Evolutionary conservation across 805 yeast species (phyloP), one percentile per base, ranked within the genome.

Genomic region (Martiniozyma abietophila): DNA sequence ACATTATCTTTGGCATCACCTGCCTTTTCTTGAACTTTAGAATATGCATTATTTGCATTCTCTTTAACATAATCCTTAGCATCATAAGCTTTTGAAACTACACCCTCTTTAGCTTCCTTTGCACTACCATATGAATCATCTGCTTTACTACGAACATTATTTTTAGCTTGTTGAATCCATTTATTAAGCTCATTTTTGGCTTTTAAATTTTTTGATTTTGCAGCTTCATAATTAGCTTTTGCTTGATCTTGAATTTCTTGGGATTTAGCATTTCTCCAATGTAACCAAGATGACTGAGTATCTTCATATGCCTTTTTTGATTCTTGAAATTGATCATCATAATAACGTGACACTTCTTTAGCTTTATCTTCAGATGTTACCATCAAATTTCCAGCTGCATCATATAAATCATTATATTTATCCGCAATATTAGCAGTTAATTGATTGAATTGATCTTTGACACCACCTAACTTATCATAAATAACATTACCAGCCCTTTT

Each of bases 251-350:
- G 57, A 11, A 36, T 44, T 25, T 48, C 53, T 21, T 48, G 36
- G 2, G 57, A 47, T 34, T 50, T 44, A 4, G 54, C 51, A 8
- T 40, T 38, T 39, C 50, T 49, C 58, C 58, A 54, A 15, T 36
- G 43, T 8, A 49, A 29, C 54, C 56, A 50, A n/a, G 50, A 45
- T 16, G 51, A 34, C 34, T 45, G 50, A 2, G 57, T 45, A 25
- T 47, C 47, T n/a, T 53, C 51, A 36, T 46, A 51, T 29, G 37
- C 35, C 33, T 49, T 39, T 37, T 52, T 46, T 10, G 59, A 58
- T 18, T 39, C 32, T 20, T 31, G 32, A 2, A 45, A 35, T 36
- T 51, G 46, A 16, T 44, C 44, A 19, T 51, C 44, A 35, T 51
- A 52, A 32, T 49, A 50, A 25, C 53, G 46, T 9, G 56, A 51